These are phyloP conservation scores for Smittium mucronatum DNA, from an alignment of 371 early-diverging fungal genomes.

Conservation along the genomic window DNA sequence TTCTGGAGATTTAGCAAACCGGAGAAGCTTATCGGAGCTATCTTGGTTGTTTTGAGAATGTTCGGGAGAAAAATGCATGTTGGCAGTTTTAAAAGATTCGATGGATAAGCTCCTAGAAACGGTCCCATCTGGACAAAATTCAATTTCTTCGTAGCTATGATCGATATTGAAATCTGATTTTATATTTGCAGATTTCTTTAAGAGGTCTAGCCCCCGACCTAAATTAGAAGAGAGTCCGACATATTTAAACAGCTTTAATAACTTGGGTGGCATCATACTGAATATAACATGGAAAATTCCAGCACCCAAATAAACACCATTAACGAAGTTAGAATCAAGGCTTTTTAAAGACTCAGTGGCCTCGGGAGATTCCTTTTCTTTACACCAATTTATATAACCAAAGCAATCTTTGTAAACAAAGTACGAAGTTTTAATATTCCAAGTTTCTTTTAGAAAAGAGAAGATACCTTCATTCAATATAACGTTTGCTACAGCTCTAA, in stretches of 20 bases:
- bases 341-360: conserved; percentile 18
- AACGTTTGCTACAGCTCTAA: conserved; percentile 52
- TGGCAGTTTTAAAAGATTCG: conserved; percentile 1
- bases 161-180: not conserved
- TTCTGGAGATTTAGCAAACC: conserved; percentile 20
- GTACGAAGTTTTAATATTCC: conserved; percentile 54
- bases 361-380: conserved; percentile 25
- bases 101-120: not conserved
- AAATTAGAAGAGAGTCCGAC: conserved; percentile 60
- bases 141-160: not conserved
- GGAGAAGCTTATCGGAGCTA: conserved; percentile 17
- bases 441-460: conserved; percentile 54
- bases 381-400: conserved; percentile 34
- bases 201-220: conserved; percentile 43
- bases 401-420: conserved; percentile 44
- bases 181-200: conserved; percentile 36
- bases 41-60: not conserved
- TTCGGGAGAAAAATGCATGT: not conserved
- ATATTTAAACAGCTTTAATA: conserved; percentile 49
- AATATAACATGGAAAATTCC: conserved; percentile 55
- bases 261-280: conserved; percentile 44
- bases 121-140: not conserved
- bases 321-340: conserved; percentile 54
- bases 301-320: conserved; percentile 54
- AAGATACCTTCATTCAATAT: conserved; percentile 54